These are phyloP conservation scores for Diaporthe sp. DNA, from an alignment of 2,329 filamentous ascomycete genomes.

Conservation along the genomic window DNA sequence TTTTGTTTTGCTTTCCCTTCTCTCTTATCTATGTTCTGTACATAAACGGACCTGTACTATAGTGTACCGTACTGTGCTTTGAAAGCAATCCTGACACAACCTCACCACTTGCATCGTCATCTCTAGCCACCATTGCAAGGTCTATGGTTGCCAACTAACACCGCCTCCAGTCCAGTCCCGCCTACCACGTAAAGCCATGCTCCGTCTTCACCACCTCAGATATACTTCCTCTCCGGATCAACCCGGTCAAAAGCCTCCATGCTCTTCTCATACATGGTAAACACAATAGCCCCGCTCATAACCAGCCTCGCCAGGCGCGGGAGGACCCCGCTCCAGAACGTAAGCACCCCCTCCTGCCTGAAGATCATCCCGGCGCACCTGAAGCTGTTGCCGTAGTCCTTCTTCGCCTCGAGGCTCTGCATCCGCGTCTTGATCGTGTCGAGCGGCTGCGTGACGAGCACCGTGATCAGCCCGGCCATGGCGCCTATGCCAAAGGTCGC, in stretches of 20 bases:
- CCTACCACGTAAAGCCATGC: too few relatives aligned
- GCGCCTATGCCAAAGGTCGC: conserved; percentile 94
- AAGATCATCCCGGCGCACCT: conserved; percentile 87
- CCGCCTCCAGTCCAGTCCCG: not conserved
- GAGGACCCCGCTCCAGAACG: conserved; percentile 94
- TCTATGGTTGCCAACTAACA: not conserved
- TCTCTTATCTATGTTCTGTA: not conserved
- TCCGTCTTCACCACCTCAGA: conserved; percentile 61
- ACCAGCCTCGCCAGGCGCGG: conserved; percentile 88
- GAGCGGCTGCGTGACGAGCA: conserved; percentile 81
- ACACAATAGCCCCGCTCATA: conserved; percentile 95
- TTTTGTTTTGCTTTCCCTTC: not conserved
- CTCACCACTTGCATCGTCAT: too few relatives aligned
- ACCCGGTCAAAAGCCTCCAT: conserved; percentile 87
- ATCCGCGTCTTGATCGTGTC: conserved; percentile 98
- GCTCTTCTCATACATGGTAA: conserved; percentile 98
- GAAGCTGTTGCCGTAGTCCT: conserved; percentile 88
- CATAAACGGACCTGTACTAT: not conserved
- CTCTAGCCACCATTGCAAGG: not conserved
- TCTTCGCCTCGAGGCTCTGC: conserved; percentile 92
- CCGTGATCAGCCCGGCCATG: conserved; percentile 90
- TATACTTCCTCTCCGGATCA: conserved; percentile 87
- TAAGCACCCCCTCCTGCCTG: conserved; percentile 88
- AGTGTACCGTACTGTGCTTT: not conserved
- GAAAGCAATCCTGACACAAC: not conserved